Base-by-base conservation (phyloP, 2,329 filamentous ascomycete genomes). In the Xylaria sp. region DNA sequence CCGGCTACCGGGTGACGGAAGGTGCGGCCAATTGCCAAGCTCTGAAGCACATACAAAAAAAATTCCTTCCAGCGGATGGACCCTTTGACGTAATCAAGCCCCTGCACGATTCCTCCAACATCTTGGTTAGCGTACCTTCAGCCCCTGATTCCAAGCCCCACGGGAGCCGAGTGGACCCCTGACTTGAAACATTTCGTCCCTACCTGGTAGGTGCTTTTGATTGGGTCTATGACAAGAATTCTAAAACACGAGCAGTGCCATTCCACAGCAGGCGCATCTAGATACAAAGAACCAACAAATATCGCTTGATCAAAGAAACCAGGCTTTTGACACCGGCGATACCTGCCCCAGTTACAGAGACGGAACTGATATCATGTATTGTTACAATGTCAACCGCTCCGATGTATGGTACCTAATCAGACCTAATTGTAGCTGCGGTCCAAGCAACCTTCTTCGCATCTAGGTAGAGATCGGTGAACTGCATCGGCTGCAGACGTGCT, bases 141-240 rank as follows among this genome's bases (percentile, higher is more conserved):
- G 57, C 63, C 63, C 62, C 63, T 65, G 42, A 65, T 59, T 44
- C 23, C 9, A 6, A 31, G 36, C 23, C 23, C 36, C 13, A 38
- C 65, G 65, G 60, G 54, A 67, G 28, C 48, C 38, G 61, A 58
- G 56, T 60, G 61, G 61, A 38, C 28, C 56, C 36, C 3, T 33
- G 15, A 57, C 61, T 64, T 68, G 66, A 68, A 68, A 68, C 66
- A 63, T 67, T 59, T 6, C 38, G 13, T 20, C 49, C 28, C 36
- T 6, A 59, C 20, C 15, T 20, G 36, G 53, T 40, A 62, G 23
- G 46, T 59, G 33, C 53, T 56, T 62, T 6, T 63, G 9, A 63
- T 67, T 67, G 65, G 65, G 17, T 20, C 54, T 17, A 53, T 48
- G 53, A n/a, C 40, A 15, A 17, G 26, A 57, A 65, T 54, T 65